Evolutionary conservation across 805 yeast species (phyloP).

Genomic region (Lipomyces spencermartinsiae): DNA sequence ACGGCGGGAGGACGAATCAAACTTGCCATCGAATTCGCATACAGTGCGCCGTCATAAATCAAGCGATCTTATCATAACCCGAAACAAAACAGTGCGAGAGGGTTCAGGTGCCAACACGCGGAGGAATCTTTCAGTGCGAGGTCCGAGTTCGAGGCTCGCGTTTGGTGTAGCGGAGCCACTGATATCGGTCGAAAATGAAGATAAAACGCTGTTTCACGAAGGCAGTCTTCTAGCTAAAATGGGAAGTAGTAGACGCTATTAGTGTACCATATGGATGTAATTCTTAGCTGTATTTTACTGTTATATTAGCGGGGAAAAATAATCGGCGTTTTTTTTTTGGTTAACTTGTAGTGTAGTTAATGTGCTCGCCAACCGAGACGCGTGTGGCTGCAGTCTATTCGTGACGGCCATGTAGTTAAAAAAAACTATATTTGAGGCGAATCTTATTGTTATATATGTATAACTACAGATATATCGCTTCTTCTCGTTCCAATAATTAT

Average conservation of each 20-base stretch:
- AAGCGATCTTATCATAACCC: background rate
- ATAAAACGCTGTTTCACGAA: conserved; percentile 19
- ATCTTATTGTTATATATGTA: background rate
- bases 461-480: background rate
- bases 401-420: background rate
- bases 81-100: conserved; percentile 1
- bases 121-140: conserved; percentile 1
- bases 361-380: background rate
- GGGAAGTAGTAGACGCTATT: background rate
- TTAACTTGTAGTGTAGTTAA: background rate
- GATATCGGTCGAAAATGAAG: conserved; percentile 10
- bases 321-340: background rate
- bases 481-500: background rate
- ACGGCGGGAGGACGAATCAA: background rate
- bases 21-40: background rate
- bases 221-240: conserved; percentile 25
- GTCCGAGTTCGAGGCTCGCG: background rate
- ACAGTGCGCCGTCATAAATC: background rate
- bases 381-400: background rate
- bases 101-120: background rate
- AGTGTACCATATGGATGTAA: background rate
- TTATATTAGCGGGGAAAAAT: conserved; percentile 2
- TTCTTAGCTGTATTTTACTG: background rate
- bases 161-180: conserved; percentile 12
- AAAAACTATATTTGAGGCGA: background rate